These are phyloP conservation scores for Fusarium siculi DNA, from an alignment of 2,329 filamentous ascomycete species.

Conservation along the genomic window DNA sequence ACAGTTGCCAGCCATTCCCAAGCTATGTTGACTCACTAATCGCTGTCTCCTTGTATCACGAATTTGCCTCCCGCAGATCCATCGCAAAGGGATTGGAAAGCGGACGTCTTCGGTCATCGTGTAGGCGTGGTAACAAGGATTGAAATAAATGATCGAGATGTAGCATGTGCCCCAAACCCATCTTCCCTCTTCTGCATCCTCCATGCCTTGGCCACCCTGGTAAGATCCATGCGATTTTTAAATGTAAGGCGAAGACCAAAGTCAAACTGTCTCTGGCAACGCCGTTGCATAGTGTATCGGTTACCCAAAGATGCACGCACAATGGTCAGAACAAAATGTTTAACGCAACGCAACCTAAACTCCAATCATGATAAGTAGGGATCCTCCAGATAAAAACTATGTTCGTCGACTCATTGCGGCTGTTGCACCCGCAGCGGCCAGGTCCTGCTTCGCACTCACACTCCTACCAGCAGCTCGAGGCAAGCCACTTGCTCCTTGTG, in stretches of 20 bases:
- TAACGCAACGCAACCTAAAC: conserved; percentile 35
- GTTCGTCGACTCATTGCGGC: conserved; percentile 67
- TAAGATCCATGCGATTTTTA: conserved; percentile 25
- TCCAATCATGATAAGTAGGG: conserved; percentile 38
- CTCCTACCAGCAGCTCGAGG: conserved; percentile 67
- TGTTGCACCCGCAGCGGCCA: conserved; percentile 68
- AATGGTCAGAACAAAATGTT: conserved; percentile 39
- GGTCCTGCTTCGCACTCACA: conserved; percentile 67
- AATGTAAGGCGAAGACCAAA: conserved; percentile 25
- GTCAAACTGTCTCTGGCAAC: conserved; percentile 22
- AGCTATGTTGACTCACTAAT: conserved; percentile 27
- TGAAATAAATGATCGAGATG: conserved; percentile 28
- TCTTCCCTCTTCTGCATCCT: conserved; percentile 15
- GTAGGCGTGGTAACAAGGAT: conserved; percentile 27
- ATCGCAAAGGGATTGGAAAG: conserved; percentile 23
- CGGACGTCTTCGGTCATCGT: conserved; percentile 30
- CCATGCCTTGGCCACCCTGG: conserved; percentile 11
- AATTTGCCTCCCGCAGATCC: conserved; percentile 29
- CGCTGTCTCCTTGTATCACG: conserved; percentile 24
- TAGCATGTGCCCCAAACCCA: conserved; percentile 17
- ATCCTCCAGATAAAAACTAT: conserved; percentile 40
- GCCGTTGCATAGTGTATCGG: conserved; percentile 32
- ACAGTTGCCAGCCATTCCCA: conserved; percentile 27
- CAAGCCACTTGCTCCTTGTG: conserved; percentile 59
- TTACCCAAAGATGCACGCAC: conserved; percentile 42